Evolutionary conservation across 2,329 filamentous ascomycete species (phyloP), one percentile per base, ranked within the genome.

Genomic region (Pseudogymnoascus sp.): DNA sequence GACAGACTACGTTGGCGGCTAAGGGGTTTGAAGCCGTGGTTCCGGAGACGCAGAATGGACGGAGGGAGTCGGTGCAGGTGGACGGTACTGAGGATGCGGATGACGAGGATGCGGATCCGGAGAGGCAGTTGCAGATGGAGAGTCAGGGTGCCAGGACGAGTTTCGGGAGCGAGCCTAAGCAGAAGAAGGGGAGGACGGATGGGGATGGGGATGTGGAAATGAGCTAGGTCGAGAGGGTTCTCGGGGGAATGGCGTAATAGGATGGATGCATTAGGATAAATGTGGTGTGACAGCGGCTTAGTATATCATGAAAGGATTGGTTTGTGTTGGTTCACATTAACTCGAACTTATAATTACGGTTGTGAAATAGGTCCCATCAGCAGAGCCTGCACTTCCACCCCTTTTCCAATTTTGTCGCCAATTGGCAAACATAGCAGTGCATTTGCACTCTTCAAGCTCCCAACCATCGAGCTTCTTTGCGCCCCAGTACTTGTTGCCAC

Each of bases 361-460:
- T 28, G 28, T 21, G 16, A 56, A 21, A 84, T 70, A 65, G 72
- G 73, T 2, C 85, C 84, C 86, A 97, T 92, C 71, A 97, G 73
- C 69, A 97, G 76, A 8, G 92, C 93, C 65, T 93, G 85, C 3
- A 92, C 86, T 69, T 80, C 84, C 61, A 83, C 77, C 0, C 92
- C 92, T 72, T 89, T 89, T 56, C 78, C 80, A 5, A 84, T 85
- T 35, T 85, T 79, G 2, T 84, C 84, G 3, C 59, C 59, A 28
- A 42, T 60, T 16, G 59, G 59, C 76, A 95, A 77, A 69, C 88
- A 90, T 23, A 97, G 76, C 69, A 99, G 75, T 3, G 89, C 91
- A 78, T 99, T 99, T 2, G 94, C 93, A 18, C 89, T 87, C 65
- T 88, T 90, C 68, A 97, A 80, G 74, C 93, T 97, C 0, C 92